These are phyloP conservation scores for Saccharomyces hybrid DNA, from an alignment of 1,139 yeast genomes.

Conservation along the genomic window DNA sequence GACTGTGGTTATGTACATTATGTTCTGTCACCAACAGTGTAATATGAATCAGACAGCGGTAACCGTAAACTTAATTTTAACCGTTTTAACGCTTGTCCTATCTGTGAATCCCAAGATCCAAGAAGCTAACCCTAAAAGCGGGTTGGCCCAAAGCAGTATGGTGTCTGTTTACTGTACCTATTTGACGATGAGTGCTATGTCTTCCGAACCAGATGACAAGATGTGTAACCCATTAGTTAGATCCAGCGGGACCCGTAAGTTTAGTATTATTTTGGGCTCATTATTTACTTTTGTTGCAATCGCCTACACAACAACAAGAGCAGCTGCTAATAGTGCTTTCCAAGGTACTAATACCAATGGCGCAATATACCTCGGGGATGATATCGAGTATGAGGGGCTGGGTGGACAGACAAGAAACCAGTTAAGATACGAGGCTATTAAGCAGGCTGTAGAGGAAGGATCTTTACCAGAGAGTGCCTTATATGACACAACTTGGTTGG, in stretches of 20 bases:
- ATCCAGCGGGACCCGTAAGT: conserved; percentile 83
- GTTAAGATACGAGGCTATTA: conserved; percentile 79
- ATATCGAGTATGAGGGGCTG: conserved; percentile 36
- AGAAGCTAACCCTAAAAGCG: conserved; percentile 90
- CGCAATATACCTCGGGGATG: conserved; percentile 29
- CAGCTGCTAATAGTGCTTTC: conserved; percentile 77
- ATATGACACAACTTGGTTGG: conserved; percentile 53
- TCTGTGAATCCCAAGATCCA: conserved; percentile 81
- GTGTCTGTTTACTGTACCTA: conserved; percentile 91
- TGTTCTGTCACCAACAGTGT: conserved; percentile 81
- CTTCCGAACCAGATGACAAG: conserved; percentile 93
- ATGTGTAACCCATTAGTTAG: conserved; percentile 86
- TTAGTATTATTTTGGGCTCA: conserved; percentile 84
- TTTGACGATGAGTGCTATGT: conserved; percentile 84
- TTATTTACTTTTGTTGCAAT: conserved; percentile 89
- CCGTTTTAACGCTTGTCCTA: conserved; percentile 55
- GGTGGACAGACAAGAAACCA: conserved; percentile 56
- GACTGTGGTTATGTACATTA: conserved; percentile 71
- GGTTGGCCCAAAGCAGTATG: conserved; percentile 94
- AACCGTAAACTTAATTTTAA: conserved; percentile 60
- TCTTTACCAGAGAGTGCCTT: conserved; percentile 90
- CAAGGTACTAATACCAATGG: conserved; percentile 27
- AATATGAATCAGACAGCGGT: conserved; percentile 87
- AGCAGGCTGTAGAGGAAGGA: conserved; percentile 92
- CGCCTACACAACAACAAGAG: conserved; percentile 94